Base-by-base conservation (phyloP, 176 grass and related monocot species). In the Lolium rigidum region DNA sequence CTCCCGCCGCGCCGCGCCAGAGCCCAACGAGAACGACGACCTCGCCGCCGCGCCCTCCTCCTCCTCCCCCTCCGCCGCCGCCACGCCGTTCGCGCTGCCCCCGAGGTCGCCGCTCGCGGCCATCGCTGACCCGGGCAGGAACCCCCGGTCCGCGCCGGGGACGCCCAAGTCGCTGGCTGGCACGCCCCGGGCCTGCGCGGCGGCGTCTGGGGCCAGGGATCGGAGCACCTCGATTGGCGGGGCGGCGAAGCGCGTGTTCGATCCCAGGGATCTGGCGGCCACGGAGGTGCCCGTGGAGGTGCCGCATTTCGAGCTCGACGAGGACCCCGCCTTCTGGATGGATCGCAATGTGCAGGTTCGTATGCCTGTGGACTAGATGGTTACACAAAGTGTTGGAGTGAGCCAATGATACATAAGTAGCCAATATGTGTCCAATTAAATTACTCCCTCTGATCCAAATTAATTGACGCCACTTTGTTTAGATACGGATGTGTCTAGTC, bases 281-380 rank as follows among this genome's bases (percentile, higher is more conserved):
- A 48, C 80, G 56, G 89, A 94, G 24, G 55, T 89, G 83, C 84
- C 84, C 46, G 51, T 62, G 9, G 93, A 95, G 72, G 89, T 90
- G 61, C 83, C 89, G 14, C 82, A 92, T 60, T 98, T 98, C 75
- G 95, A 95, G 76, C 95, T 98, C 74, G 87, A 94, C 13, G 95
- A 95, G 86, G 93, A 98, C 52, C 89, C 92, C 28, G 91, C 89
- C 6, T 98, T 98, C 84, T 98, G 95, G 91, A 95, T 86, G 86
- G 89, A 98, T 85, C 83, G 89, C 60, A 98, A 98, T 89, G 95
- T 98, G 15, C 95, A 98, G 95, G 95, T 95, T 18, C 48, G 86
- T 38, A 46, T 78, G 31, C 17, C 48, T 61, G 2, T 12, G 11
- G 41, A 24, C 87, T 60, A 24, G 78, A 49, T 46, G 44, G 41